These are phyloP conservation scores for Daedalea quercina DNA, from an alignment of 768 basidiomycete genomes.

Conservation along the genomic window DNA sequence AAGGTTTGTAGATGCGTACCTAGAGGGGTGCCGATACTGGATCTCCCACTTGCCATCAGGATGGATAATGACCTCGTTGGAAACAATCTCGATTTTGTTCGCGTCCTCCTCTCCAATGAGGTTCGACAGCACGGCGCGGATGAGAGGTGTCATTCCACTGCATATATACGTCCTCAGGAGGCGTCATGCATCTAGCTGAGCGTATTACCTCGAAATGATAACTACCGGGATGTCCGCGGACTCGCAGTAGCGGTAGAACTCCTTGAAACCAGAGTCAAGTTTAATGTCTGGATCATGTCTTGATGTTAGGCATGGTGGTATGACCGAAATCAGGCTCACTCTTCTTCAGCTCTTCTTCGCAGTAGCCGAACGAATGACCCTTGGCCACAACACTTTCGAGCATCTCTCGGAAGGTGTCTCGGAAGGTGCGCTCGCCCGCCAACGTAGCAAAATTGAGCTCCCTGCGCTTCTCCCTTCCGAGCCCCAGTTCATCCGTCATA, in stretches of 20 bases:
- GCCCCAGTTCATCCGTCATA: constrained; percentile 87
- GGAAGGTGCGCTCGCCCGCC: constrained; percentile 60
- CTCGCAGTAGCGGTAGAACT: constrained; percentile 84
- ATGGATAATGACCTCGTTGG: constrained; percentile 77
- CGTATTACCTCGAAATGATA: constrained; percentile 79
- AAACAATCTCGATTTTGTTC: constrained; percentile 79
- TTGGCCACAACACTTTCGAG: constrained; percentile 68
- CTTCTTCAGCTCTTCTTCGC: constrained; percentile 65
- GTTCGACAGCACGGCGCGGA: constrained; percentile 83
- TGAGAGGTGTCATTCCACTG: constrained; percentile 92
- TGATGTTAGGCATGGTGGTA: not conserved
- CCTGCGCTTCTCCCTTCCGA: constrained; percentile 67
- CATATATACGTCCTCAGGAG: constrained; percentile 1
- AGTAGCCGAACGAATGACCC: constrained; percentile 80
- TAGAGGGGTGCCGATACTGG: constrained; percentile 82
- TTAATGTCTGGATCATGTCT: constrained; percentile 54
- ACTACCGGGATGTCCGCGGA: constrained; percentile 77
- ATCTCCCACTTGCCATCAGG: constrained; percentile 74
- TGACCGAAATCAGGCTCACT: constrained; percentile 37
- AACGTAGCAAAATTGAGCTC: constrained; percentile 71
- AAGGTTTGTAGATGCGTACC: constrained; percentile 35
- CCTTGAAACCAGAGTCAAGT: constrained; percentile 84
- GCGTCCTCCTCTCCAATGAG: constrained; percentile 71
- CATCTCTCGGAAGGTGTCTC: constrained; percentile 90
- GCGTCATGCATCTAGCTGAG: not conserved